phyloP scores from a whole-genome alignment of 83 land plant genomes.

The Diphasiastrum complanatum region DNA sequence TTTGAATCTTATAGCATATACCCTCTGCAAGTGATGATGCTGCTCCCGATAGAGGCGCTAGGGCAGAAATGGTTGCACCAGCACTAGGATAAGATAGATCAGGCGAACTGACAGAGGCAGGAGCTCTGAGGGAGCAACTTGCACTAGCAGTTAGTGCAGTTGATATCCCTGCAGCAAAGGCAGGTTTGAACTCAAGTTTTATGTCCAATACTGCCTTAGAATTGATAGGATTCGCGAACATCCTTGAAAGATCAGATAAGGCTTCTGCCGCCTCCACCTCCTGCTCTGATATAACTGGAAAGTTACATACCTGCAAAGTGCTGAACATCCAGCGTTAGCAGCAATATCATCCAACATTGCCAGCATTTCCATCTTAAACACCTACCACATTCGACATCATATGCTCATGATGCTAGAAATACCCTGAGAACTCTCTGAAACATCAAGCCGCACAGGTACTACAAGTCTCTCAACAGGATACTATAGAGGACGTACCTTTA shows the following conservation, averaged over 20 bases:
- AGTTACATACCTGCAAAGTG: constrained; percentile 23
- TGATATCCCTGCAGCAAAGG: neutral
- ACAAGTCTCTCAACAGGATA: neutral
- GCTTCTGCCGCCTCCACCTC: constrained; percentile 43
- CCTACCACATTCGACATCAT: no score
- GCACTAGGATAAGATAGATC: no score
- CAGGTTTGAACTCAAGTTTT: no score
- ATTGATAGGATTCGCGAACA: constrained; percentile 20
- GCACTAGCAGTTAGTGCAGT: constrained; percentile 6
- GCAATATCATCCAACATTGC: neutral
- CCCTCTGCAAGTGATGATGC: constrained; percentile 14
- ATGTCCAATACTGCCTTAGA: no score
- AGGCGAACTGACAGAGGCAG: no score
- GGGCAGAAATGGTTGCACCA: neutral
- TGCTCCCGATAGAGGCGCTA: constrained; percentile 7
- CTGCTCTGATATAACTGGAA: constrained; percentile 26
- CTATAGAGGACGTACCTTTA: constrained; percentile 23
- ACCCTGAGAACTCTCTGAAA: no score
- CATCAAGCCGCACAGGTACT: neutral
- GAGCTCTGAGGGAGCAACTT: no score
- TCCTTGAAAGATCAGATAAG: constrained; percentile 31
- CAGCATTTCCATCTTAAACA: no score
- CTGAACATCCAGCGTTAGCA: neutral
- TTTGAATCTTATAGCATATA: no score
- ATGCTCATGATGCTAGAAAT: no score